Evolutionary conservation across 768 basidiomycete species (phyloP), one percentile per base, ranked within the genome.

Genomic region (Termitomyces sp.): DNA sequence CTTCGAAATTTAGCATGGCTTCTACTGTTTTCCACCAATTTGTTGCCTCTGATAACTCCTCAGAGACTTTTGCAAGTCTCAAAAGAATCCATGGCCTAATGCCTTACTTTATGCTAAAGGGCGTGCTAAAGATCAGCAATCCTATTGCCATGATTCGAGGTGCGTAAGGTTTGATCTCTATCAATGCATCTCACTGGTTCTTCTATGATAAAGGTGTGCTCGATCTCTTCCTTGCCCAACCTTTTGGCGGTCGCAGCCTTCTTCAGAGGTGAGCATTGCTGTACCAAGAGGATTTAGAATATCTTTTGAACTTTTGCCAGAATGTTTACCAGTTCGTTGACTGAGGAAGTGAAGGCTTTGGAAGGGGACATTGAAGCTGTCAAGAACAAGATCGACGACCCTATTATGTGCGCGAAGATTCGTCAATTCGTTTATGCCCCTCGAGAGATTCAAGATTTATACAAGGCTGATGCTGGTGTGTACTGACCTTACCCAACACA

Each of bases 71-170:
- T 67, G 81, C 92, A 15, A 84, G 86, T 60, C 75, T 99, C 62
- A 98, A 98, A 77, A 84, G 96, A 52, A 84, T 97, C 46, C 97
- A 99, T 70, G 94, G 95, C 1, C 76, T 96, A 55, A 97, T 98
- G 93, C 97, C 97, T 6, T 99, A 99, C 73, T 93, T 98, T 69
- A 87, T 98, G 79, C 85, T 99, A 64, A 98, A 94, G 73, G 84
- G 93, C 8, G 90, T 94, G 13, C 76, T 99, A 62, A 90, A 85
- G 71, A 92, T 99, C 66, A 95, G 92, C 59, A 99, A 98, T 74
- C 97, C 97, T 2, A 89, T 99, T 62, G 84, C 85, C 33, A 98
- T 98, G 97, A 95, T 98, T 68, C 85, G 97, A 72, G 88, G 91
- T 88, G 60, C 38, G 36, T 45, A 22, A 51, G 16, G 18, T 42